Evolutionary conservation across 306 rosid genomes (phyloP), one percentile per base, ranked within the genome.

Genomic region (cucumber (Cucumis sativus)): DNA sequence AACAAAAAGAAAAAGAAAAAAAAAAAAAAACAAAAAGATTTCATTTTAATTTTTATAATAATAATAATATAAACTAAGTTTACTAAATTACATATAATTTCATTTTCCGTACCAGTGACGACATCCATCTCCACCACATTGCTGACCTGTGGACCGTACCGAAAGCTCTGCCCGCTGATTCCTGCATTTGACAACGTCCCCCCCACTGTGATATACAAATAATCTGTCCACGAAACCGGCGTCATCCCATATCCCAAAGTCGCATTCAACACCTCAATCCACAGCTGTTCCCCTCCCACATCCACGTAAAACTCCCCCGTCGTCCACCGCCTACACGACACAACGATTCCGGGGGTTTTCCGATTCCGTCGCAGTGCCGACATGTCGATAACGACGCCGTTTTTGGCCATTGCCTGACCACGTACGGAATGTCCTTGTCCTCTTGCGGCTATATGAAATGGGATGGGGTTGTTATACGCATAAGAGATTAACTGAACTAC

Each of bases 121-220:
- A 95, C 91, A 74, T 92, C 96, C 77, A 95, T 75, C 82, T 90
- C 90, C 83, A 81, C 56, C 69, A 95, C 93, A 77, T 92, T 92
- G 79, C 82, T 84, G 76, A 92, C 86, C 37, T 95, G 98, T 70
- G 98, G 98, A 63, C 98, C 97, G 61, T 81, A 81, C 6, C 85
- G 85, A 66, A 90, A 90, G 7, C 87, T 63, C 75, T 92, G 98
- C 23, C 98, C 98, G 67, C 98, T 88, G 6, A 95, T 89, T 13
- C 98, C 97, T 18, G 93, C 98, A 55, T 92, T 92, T 33, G 95
- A 92, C 62, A 94, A 90, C 15, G 97, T 95, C 21, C 98, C 98
- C 17, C 96, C 98, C 21, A 90, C 92, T 0, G 90, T 89, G 40
- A 95, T 60, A 72, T 77, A 81, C 85, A 95, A 80, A 47, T 95